phyloP scores from a whole-genome alignment of 306 rosid genomes.

The Erythrophleum fordii region DNA sequence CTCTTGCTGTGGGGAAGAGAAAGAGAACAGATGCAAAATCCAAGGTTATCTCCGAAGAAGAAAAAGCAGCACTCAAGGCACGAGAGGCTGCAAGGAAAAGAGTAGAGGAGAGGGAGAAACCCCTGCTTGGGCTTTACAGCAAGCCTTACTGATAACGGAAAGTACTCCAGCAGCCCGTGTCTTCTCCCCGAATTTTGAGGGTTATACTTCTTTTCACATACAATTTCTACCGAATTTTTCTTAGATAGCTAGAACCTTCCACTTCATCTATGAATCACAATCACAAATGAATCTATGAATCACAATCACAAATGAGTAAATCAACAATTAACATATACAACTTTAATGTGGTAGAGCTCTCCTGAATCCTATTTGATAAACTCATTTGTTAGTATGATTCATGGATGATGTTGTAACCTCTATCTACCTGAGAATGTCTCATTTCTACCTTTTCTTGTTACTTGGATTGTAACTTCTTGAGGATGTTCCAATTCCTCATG shows the following conservation, averaged over 20 bases:
- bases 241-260: not conserved
- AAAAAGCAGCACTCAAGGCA: conserved; percentile 89
- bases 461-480: not conserved
- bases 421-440: not conserved
- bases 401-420: not conserved
- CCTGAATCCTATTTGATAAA: not conserved
- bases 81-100: conserved; percentile 98
- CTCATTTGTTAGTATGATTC: not conserved
- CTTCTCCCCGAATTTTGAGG: conserved; percentile 37
- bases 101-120: conserved; percentile 88
- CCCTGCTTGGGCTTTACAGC: conserved; percentile 85
- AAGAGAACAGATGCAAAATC: conserved; percentile 73
- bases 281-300: not conserved
- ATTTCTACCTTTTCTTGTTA: not conserved
- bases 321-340: not conserved
- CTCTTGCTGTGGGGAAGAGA: conserved; percentile 84
- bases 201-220: conserved; percentile 29
- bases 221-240: not conserved
- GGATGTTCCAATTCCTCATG: conserved; percentile 22
- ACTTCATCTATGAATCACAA: not conserved
- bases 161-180: conserved; percentile 22
- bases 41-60: conserved; percentile 72
- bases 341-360: not conserved
- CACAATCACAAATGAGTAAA: not conserved
- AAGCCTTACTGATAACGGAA: conserved; percentile 58